Evolutionary conservation across 139 green algal species (phyloP).

Genomic region (Chlorella sorokiniana): DNA sequence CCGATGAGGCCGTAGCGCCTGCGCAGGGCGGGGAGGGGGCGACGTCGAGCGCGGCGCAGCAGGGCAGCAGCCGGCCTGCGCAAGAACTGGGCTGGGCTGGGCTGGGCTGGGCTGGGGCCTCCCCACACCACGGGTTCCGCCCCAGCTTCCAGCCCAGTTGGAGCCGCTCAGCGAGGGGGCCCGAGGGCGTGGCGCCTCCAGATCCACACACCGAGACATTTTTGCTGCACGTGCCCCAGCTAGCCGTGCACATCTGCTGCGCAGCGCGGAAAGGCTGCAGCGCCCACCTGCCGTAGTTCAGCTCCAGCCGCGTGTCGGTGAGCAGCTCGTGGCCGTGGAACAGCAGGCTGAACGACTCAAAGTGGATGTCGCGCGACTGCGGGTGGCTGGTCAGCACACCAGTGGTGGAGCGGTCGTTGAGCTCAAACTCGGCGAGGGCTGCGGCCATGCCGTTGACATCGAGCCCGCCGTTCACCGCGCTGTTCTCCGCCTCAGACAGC

Average conservation of each 20-base stretch:
- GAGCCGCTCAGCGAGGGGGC: no score
- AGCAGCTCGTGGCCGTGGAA: conserved; percentile 88
- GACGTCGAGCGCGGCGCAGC: no score
- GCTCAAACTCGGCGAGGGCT: conserved; percentile 29
- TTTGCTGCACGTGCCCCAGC: no score
- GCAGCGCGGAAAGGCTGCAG: neutral
- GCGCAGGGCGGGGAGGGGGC: neutral
- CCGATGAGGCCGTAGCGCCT: conserved; percentile 89
- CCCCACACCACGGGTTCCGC: no score
- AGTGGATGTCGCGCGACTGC: conserved; percentile 79
- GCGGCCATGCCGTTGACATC: conserved; percentile 7
- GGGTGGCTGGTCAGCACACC: conserved; percentile 80
- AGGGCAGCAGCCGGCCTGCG: neutral
- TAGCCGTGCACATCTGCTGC: no score
- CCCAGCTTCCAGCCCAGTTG: no score
- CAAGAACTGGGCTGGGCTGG: no score
- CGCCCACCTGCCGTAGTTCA: conserved; percentile 80
- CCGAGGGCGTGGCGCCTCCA: no score
- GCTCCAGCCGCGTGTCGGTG: conserved; percentile 71
- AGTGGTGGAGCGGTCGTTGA: conserved; percentile 66
- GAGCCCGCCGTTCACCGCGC: conserved; percentile 5
- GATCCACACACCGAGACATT: no score
- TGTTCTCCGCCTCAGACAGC: conserved; percentile 30
- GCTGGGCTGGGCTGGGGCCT: no score
- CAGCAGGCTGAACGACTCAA: conserved; percentile 80